phyloP scores from a whole-genome alignment of 495 filamentous ascomycete species.

The Arthonia radiata region DNA sequence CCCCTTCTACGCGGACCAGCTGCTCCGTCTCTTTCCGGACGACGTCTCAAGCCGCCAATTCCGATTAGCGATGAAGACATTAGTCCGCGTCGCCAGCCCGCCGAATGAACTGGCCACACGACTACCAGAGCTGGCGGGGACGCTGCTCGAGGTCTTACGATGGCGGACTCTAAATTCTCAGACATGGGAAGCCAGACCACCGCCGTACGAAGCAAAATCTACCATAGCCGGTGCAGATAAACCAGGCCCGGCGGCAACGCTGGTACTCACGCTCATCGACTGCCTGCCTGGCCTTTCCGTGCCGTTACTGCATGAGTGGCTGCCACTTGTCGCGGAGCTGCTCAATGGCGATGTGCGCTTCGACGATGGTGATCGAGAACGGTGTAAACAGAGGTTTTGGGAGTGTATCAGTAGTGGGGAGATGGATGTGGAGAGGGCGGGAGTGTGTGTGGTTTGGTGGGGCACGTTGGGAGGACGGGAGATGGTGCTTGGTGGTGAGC shows the following conservation, averaged over 20 bases:
- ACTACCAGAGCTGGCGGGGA: conserved; percentile 53
- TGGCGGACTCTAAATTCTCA: conserved; percentile 36
- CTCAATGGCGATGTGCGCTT: conserved; percentile 36
- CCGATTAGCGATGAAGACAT: conserved; percentile 71
- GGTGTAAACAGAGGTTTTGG: conserved; percentile 61
- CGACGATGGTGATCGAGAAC: conserved; percentile 32
- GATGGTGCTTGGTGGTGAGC: conserved; percentile 26
- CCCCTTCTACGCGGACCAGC: conserved; percentile 64
- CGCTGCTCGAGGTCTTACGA: conserved; percentile 56
- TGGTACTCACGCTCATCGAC: conserved; percentile 62
- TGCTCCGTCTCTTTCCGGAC: conserved; percentile 60
- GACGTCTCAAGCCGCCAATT: conserved; percentile 78
- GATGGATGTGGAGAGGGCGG: conserved; percentile 73
- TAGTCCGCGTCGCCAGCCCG: conserved; percentile 66
- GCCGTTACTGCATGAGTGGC: conserved; percentile 47
- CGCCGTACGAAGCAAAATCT: conserved; percentile 13
- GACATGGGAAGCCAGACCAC: conserved; percentile 19
- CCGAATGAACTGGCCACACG: conserved; percentile 44
- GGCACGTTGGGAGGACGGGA: conserved; percentile 41
- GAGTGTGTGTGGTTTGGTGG: conserved; percentile 78
- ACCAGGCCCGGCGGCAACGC: too few relatives aligned
- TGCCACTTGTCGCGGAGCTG: conserved; percentile 43
- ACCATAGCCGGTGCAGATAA: conserved; percentile 10
- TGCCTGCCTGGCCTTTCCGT: conserved; percentile 50
- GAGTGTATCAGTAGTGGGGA: conserved; percentile 60